Conservation (phyloP, 2,329 filamentous ascomycete species). For the Fonsecaea multimorphosa region DNA sequence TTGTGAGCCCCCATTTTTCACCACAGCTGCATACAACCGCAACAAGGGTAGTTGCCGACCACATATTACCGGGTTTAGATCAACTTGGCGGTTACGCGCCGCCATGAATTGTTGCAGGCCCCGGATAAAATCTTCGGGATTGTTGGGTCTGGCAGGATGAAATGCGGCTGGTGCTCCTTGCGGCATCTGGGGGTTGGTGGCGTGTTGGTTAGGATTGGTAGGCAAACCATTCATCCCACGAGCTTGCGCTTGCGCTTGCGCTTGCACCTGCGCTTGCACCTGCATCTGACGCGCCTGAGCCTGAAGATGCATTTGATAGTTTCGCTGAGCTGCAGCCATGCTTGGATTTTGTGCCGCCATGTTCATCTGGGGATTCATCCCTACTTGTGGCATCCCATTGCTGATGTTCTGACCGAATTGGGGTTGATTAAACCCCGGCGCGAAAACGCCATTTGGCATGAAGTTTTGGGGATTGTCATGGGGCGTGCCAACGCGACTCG, state of each 20-base stretch:
- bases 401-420: conserved; percentile 53
- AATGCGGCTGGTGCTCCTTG: conserved; percentile 30
- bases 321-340: conserved; percentile 73
- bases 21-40: conserved; percentile 77
- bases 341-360: conserved; percentile 60
- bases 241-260: not conserved
- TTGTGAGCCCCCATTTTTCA: conserved; percentile 78
- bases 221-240: conserved; percentile 30
- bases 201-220: conserved; percentile 23
- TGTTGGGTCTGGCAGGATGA: conserved; percentile 43
- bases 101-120: conserved; percentile 79
- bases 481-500: conserved; percentile 68
- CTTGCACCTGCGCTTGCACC: conserved; percentile 24
- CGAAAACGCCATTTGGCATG: conserved; percentile 58
- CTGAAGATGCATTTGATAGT: conserved; percentile 84
- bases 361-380: conserved; percentile 57
- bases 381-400: conserved; percentile 48
- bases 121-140: conserved; percentile 74
- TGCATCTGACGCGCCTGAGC: conserved; percentile 71
- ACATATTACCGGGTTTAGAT: conserved; percentile 73
- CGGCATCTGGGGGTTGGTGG: conserved; percentile 30
- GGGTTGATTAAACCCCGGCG: conserved; percentile 46
- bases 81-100: conserved; percentile 73
- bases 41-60: conserved; percentile 77
- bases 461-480: conserved; percentile 69